These are phyloP conservation scores for Penicillium brasilianum DNA, from an alignment of 2,329 filamentous ascomycete genomes.

Conservation along the genomic window DNA sequence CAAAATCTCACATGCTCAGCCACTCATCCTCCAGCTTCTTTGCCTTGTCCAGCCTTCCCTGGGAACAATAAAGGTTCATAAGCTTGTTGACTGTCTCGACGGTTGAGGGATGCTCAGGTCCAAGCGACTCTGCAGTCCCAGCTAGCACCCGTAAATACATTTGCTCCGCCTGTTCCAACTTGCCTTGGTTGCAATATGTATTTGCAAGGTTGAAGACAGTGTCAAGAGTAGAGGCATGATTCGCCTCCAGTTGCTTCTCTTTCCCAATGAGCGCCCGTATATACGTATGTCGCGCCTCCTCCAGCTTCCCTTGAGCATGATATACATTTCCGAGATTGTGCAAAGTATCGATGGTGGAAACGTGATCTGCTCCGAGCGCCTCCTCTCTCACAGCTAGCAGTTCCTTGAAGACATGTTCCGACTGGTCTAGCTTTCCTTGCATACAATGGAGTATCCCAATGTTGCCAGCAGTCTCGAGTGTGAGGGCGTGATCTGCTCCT, in stretches of 20 bases:
- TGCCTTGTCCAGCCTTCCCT: background rate
- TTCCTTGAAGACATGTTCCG: background rate
- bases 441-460: background rate
- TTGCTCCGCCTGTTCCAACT: background rate
- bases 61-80: background rate
- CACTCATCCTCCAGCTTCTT: background rate
- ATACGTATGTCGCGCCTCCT: background rate
- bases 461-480: background rate
- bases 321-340: slow-evolving; percentile 1
- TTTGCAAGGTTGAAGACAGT: background rate
- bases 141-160: background rate
- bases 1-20: background rate
- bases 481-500: background rate
- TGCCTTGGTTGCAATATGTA: background rate
- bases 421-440: background rate
- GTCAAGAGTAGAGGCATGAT: background rate
- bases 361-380: background rate
- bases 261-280: background rate
- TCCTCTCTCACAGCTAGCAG: background rate
- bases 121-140: background rate
- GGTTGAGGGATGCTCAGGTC: background rate
- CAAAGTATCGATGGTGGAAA: background rate
- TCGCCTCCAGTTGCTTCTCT: background rate
- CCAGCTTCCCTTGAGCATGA: background rate
- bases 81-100: slow-evolving; percentile 2